These are phyloP conservation scores for Cicer cuneatum DNA, from an alignment of 306 rosid genomes.

Conservation along the genomic window DNA sequence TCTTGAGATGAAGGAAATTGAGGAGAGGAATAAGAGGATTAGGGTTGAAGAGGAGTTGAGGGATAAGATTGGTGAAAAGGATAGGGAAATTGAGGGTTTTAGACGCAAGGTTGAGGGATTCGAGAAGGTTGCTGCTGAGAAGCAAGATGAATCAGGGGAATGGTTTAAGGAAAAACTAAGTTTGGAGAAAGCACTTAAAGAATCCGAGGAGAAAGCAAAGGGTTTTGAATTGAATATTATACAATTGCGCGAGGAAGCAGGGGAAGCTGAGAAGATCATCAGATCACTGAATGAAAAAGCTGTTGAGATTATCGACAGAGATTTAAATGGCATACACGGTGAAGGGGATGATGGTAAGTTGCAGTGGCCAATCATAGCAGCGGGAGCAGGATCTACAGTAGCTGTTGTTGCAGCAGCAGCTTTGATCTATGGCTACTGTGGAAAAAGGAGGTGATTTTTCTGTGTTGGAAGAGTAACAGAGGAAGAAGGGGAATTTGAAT, in stretches of 20 bases:
- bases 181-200: slow-evolving; percentile 55
- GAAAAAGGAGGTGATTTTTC: slow-evolving; percentile 59
- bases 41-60: slow-evolving; percentile 84
- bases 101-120: slow-evolving; percentile 57
- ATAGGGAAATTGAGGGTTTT: slow-evolving; percentile 54
- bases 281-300: slow-evolving; percentile 62
- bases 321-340: slow-evolving; percentile 48
- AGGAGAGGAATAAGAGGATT: slow-evolving; percentile 81
- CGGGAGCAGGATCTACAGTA: slow-evolving; percentile 64
- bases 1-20: slow-evolving; percentile 81
- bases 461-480: slow-evolving; percentile 6
- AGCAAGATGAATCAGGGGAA: slow-evolving; percentile 51
- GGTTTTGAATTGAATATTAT: slow-evolving; percentile 54
- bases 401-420: slow-evolving; percentile 62
- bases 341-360: slow-evolving; percentile 53
- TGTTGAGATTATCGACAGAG: slow-evolving; percentile 51
- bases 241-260: slow-evolving; percentile 60
- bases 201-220: slow-evolving; percentile 55
- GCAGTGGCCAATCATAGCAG: slow-evolving; percentile 71
- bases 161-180: slow-evolving; percentile 54
- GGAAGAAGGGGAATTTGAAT: slow-evolving; percentile 27
- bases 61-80: slow-evolving; percentile 69
- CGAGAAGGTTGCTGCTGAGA: slow-evolving; percentile 47
- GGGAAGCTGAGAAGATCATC: slow-evolving; percentile 60
- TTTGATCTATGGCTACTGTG: slow-evolving; percentile 51